Base-by-base conservation (phyloP, 1,284 basidiomycete genomes). In the Sphagnurus paluster region DNA sequence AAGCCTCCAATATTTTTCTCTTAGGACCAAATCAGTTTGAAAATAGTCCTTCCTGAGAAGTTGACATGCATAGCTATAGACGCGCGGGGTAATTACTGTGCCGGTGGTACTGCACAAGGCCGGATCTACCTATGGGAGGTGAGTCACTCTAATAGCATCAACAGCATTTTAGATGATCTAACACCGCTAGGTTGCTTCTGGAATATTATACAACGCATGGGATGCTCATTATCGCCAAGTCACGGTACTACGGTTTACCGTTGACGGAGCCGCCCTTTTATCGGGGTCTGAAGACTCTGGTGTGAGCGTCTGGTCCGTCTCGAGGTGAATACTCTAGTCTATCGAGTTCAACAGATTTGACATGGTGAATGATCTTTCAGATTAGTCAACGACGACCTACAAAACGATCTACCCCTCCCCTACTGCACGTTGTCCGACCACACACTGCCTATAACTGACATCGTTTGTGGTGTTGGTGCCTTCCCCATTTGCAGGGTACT, bases 41-140 rank as follows among this genome's bases (percentile, higher is more conserved):
- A 94, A 64, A 80, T 96, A 35, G 87, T 98, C 13, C 74, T 98
- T 0, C 93, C 96, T 0, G 93, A 98, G 64, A 91, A 89, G 60
- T 70, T 98, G 39, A 77, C 83, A 9, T 92, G 89, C 57, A 76
- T 98, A 32, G 75, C 87, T 2, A 64, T 90, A 4, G 91, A 94
- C 61, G 76, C 76, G 3, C 74, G 72, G 39, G 93, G 92, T 2
- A 69, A 75, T 16, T 90, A 86, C 56, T 90, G 90, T 55, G 94
- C 92, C 0, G 93, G 87, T 10, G 96, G 94, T 17, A 94, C 92
- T 0, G 68, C 79, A 1, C 88, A 90, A 60, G 96, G 96, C 21
- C 83, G 93, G 42, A 80, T 98, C 58, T 95, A 94, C 62, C 68
- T 99, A 1, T 99, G 96, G 96, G 93, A 97, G 87, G 93, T 84